These are phyloP conservation scores for Rhodotorula mucilaginosa DNA, from an alignment of 1,284 basidiomycete genomes.

Conservation along the genomic window DNA sequence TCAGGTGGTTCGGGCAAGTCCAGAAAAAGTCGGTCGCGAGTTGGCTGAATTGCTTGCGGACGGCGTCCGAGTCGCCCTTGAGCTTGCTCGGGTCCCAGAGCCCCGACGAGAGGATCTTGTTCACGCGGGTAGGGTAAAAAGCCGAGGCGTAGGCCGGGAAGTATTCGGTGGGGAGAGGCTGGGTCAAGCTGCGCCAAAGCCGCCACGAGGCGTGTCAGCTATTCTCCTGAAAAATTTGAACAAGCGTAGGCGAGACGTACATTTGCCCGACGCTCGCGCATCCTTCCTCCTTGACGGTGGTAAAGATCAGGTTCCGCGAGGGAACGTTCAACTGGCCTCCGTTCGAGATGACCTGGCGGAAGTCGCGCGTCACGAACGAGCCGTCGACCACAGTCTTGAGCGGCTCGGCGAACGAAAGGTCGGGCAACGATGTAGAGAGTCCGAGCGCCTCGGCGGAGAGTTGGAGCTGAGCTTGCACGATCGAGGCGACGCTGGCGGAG, in stretches of 20 bases:
- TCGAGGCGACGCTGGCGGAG: constrained; percentile 56
- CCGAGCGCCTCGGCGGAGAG: constrained; percentile 52
- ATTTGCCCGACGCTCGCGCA: constrained; percentile 6
- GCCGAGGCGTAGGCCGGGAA: background rate
- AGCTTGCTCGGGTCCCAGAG: constrained; percentile 23
- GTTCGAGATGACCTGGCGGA: constrained; percentile 7
- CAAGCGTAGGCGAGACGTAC: constrained; percentile 2
- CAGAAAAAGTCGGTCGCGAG: constrained; percentile 40
- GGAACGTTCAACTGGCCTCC: constrained; percentile 6
- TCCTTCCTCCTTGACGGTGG: constrained; percentile 39
- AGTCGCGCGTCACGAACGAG: constrained; percentile 30
- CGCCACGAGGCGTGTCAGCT: background rate
- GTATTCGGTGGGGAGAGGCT: background rate
- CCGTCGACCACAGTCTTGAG: constrained; percentile 38
- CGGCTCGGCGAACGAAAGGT: constrained; percentile 25
- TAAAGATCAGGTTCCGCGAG: constrained; percentile 34
- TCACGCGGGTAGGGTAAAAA: constrained; percentile 4
- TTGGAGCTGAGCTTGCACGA: constrained; percentile 57
- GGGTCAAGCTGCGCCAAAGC: no score
- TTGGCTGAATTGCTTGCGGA: constrained; percentile 7
- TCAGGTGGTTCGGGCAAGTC: constrained; percentile 38
- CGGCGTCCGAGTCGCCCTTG: constrained; percentile 3
- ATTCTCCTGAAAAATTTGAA: background rate
- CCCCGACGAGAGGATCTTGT: constrained; percentile 19
- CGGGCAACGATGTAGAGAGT: constrained; percentile 47